Evolutionary conservation across 2,329 filamentous ascomycete species (phyloP), one percentile per base, ranked within the genome.

Genomic region (Paracorniculantispora psalliotae): DNA sequence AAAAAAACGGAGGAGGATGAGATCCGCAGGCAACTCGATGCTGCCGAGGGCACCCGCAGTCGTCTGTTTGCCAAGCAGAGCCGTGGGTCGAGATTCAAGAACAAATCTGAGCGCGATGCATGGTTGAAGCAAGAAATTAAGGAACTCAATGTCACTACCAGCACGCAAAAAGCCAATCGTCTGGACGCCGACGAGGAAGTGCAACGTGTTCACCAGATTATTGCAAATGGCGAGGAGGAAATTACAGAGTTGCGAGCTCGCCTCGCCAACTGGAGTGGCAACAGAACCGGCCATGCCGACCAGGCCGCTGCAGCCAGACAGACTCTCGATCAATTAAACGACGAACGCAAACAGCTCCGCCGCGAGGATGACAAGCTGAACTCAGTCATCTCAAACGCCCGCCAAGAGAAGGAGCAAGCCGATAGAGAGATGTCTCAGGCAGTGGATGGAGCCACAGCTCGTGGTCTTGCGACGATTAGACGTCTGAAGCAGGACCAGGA

Each of bases 11-110:
- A 91, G 61, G 94, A 97, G 69, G 81, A 82, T 17, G 81, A 84
- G 17, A 78, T 90, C 28, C 88, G 87, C 67, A 79, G 87, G 58
- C 85, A 89, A 61, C 80, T 97, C 12, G 88, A 92, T 49, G 81
- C 89, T 52, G 89, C 89, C 0, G 89, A 96, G 67, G 87, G 87
- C 8, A 82, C 84, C 5, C 83, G 90, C 44, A 86, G 89, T 63
- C 87, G 92, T 39, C 82, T 99, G 8, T 91, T 96, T 69, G 90
- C 90, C 53, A 99, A 99, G 72, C 93, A 99, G 74, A 91, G 89
- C 46, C 88, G 93, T 48, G 92, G 89, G 64, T 88, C 89, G 19
- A 89, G 91, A 62, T 99, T 96, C 73, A 89, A 83, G 68, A 96
- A 86, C 71, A 96, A 96, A 77, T 83, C 84, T 9, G 91, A 97